Base-by-base conservation (phyloP, 495 filamentous ascomycete species). In the Terfezia boudieri region DNA sequence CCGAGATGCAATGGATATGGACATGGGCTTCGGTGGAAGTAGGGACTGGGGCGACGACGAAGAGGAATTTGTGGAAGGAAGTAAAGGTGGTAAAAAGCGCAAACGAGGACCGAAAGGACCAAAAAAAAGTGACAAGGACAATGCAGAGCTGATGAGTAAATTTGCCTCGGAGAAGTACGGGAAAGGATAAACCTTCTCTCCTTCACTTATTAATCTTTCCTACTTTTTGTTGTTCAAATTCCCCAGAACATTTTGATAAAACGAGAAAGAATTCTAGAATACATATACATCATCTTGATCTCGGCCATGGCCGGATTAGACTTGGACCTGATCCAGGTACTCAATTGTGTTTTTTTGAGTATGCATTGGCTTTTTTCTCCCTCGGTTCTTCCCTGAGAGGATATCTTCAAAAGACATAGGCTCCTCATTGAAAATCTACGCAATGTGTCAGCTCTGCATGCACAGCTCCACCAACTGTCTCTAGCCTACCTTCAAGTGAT, bases 11-110 rank as follows among this genome's bases (percentile, higher is more conserved):
- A 84, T 87, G 48, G 90, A 98, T 68, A 76, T 98, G 70, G 90
- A 98, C 60, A 72, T 94, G 67, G 90, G 86, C 36, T 96, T 98
- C 64, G 90, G 92, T 8, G 81, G 81, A 14, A 86, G 81, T 58
- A 76, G 86, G 22, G 63, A 65, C 52, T 65, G 62, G 52, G 63
- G 57, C 1, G 63, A 65, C 48, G 63, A 65, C 49, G 63, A 65
- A 32, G 63, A 57, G 8, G 57, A 51, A 14, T 38, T 58, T 35
- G 56, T 36, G 10, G 56, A 51, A 26, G 58, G 59, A 37, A 56
- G 54, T 23, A 59, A 55, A 8, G 38, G 46, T 7, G 53, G 58
- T 11, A 54, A 58, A 36, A 62, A 59, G 56, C 23, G 56, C 35
- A 62, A 59, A 51, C 46, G 60, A 20, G 60, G 60, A 9, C 55